Conservation (phyloP, 345 rosid species). For the Brassica juncea region DNA sequence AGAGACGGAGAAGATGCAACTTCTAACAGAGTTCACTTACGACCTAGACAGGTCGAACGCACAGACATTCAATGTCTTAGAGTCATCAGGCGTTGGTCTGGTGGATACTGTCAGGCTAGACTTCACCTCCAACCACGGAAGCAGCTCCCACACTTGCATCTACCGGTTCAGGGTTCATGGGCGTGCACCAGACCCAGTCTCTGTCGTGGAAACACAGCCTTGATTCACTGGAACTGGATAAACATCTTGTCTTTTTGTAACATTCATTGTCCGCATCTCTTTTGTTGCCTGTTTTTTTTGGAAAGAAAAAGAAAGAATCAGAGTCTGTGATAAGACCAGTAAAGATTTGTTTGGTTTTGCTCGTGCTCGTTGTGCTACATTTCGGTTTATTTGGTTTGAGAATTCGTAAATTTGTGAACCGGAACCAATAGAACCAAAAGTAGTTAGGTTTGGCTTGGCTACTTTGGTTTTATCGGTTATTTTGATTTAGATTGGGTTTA, state of each 20-base stretch:
- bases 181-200: slow-evolving; percentile 54
- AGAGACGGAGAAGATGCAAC: slow-evolving; percentile 48
- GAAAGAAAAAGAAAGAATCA: slow-evolving; percentile 11
- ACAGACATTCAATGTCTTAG: slow-evolving; percentile 67
- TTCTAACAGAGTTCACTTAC: slow-evolving; percentile 72
- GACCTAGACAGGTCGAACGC: slow-evolving; percentile 88
- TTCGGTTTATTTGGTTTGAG: slow-evolving; percentile 12
- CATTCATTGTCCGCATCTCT: slow-evolving; percentile 18
- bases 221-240: slow-evolving; percentile 34
- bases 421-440: no score
- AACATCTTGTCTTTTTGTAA: slow-evolving; percentile 16
- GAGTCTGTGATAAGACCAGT: slow-evolving; percentile 25
- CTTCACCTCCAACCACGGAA: slow-evolving; percentile 82
- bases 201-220: slow-evolving; percentile 50
- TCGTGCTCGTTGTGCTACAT: slow-evolving; percentile 14
- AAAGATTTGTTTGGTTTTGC: slow-evolving; percentile 20
- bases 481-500: neutral
- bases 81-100: slow-evolving; percentile 46
- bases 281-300: slow-evolving; percentile 16
- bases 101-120: slow-evolving; percentile 79
- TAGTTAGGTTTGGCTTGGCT: no score
- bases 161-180: slow-evolving; percentile 94
- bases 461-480: no score
- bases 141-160: slow-evolving; percentile 76
- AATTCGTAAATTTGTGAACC: no score